Evolutionary conservation across 2,329 filamentous ascomycete genomes (phyloP), one percentile per base, ranked within the genome.

Genomic region (Beauveria caledonica): DNA sequence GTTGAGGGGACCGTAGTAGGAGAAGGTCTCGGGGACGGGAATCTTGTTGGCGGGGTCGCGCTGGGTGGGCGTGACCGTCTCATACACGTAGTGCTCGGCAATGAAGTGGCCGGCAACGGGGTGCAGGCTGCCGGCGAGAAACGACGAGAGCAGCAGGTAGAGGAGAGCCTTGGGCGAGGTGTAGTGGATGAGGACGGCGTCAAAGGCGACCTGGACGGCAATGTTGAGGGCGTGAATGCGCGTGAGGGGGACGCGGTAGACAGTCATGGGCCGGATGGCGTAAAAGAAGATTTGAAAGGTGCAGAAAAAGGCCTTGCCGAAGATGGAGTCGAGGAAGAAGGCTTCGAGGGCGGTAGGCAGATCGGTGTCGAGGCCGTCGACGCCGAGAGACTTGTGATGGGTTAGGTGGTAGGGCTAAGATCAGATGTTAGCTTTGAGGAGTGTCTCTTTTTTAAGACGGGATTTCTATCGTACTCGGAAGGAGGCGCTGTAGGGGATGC

Each of bases 221-320:
- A 99, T 81, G 76, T 99, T 99, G 76, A 92, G 76, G 62, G 86
- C 80, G 75, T 97, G 92, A 61, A 97, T 85, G 70, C 82, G 82
- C 57, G 93, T 97, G 73, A 97, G 84, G 42, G 93, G 90, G 5
- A 97, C 82, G 68, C 86, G 84, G 82, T 96, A 96, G 67, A 99
- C 84, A 76, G 92, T 87, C 88, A 97, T 96, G 63, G 94, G 94
- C 17, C 94, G 90, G 55, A 99, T 76, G 68, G 94, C 94, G 78
- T 99, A 99, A 83, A 99, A 99, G 72, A 99, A 84, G 74, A 99
- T 97, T 77, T 99, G 94, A 78, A 97, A 99, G 66, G 94, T 99
- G 78, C 89, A 93, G 83, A 99, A 99, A 80, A 99, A 99, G 66
- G 94, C 88, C 77, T 99, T 99, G 73, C 94, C 94, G 19, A 93